These are phyloP conservation scores for Fagopyrum esculentum DNA, from an alignment of 148 eudicot species.

Conservation along the genomic window DNA sequence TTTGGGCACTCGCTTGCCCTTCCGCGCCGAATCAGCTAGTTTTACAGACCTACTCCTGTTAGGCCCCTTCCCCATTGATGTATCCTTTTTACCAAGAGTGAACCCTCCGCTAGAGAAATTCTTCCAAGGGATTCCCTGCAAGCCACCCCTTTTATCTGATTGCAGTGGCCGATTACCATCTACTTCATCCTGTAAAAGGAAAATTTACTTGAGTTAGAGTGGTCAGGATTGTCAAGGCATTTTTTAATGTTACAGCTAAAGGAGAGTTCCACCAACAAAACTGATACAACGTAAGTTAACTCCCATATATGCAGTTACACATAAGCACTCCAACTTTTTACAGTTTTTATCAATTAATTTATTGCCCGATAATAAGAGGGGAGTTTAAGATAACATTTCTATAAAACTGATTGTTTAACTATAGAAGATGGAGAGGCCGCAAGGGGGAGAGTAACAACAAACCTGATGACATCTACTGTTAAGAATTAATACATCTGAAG, in stretches of 20 bases:
- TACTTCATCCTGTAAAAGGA: constrained; percentile 42
- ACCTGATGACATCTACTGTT: too few species aligned
- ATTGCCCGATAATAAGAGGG: neutral
- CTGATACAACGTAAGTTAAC: neutral
- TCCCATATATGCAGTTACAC: neutral
- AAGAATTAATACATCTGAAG: too few species aligned
- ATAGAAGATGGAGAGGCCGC: neutral
- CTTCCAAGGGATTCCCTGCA: constrained; percentile 79
- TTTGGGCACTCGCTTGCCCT: constrained; percentile 65
- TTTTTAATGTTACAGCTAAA: neutral
- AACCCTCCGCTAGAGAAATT: constrained; percentile 59
- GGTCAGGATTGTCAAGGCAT: neutral
- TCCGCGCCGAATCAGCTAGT: constrained; percentile 51
- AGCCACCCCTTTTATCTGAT: constrained; percentile 41
- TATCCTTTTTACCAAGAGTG: constrained; percentile 47
- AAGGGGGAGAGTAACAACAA: too few species aligned
- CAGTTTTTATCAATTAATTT: neutral
- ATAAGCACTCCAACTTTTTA: neutral
- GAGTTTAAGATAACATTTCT: neutral
- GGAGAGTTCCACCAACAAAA: neutral
- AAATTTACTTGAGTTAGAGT: constrained; percentile 15
- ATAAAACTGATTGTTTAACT: neutral
- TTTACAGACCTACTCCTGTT: constrained; percentile 31
- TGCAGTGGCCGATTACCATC: constrained; percentile 35
- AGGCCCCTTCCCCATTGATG: constrained; percentile 32